phyloP scores from a whole-genome alignment of 2,329 filamentous ascomycete species.

The Beauveria caledonica region DNA sequence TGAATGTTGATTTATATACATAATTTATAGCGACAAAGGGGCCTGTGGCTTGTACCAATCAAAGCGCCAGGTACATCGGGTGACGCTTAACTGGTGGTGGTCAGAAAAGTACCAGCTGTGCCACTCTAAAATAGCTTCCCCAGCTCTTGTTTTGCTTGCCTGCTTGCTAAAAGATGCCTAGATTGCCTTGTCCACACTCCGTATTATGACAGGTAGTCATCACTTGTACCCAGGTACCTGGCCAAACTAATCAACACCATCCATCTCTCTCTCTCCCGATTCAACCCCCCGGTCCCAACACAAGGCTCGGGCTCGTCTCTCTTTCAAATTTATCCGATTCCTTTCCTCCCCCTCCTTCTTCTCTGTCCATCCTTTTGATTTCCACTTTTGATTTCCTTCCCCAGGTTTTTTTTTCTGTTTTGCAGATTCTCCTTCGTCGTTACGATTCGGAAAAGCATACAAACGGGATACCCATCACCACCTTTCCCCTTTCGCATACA shows the following conservation, averaged over 20 bases:
- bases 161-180: too few species aligned
- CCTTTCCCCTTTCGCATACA: not conserved
- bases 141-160: too few species aligned
- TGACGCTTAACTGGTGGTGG: too few species aligned
- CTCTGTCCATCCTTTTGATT: not conserved
- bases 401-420: not conserved
- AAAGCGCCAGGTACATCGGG: too few species aligned
- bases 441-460: not conserved
- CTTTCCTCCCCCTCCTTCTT: not conserved
- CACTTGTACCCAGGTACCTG: too few species aligned
- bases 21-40: not conserved
- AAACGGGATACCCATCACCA: not conserved
- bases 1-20: not conserved
- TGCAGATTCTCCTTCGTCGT: not conserved
- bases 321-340: conserved; percentile 5
- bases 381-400: conserved; percentile 1
- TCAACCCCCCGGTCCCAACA: conserved; percentile 2
- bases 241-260: not conserved
- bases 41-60: not conserved
- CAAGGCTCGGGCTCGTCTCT: not conserved
- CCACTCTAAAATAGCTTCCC: too few species aligned
- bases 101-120: too few species aligned
- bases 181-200: too few species aligned
- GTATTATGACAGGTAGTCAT: not conserved
- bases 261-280: not conserved